These are phyloP conservation scores for Flammula alnicola DNA, from an alignment of 1,284 basidiomycete genomes.

Conservation along the genomic window DNA sequence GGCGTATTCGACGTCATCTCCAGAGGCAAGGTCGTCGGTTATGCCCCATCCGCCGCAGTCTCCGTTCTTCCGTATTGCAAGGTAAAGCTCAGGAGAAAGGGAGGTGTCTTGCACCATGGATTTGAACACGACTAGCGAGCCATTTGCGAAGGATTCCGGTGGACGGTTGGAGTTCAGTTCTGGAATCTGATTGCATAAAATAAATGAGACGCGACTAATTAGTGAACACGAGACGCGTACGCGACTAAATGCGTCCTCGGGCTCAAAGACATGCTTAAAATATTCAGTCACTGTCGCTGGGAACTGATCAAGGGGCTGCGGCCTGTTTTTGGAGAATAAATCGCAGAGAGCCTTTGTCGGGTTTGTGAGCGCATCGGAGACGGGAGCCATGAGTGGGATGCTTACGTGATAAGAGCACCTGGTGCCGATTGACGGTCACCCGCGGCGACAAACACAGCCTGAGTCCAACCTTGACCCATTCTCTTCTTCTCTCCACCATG, in stretches of 20 bases:
- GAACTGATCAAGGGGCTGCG: constrained; percentile 6
- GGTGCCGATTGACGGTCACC: constrained; percentile 37
- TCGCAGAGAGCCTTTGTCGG: constrained; percentile 52
- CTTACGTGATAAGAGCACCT: constrained; percentile 32
- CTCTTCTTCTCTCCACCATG: constrained; percentile 42
- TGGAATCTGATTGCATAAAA: constrained; percentile 52
- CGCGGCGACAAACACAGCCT: constrained; percentile 41
- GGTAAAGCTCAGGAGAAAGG: constrained; percentile 70
- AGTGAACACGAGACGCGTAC: constrained; percentile 6
- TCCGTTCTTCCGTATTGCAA: constrained; percentile 47
- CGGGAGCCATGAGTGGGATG: constrained; percentile 34
- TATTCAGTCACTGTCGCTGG: constrained; percentile 5
- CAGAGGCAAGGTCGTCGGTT: constrained; percentile 35
- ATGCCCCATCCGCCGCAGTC: constrained; percentile 75
- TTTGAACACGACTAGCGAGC: constrained; percentile 67
- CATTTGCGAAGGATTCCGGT: constrained; percentile 49
- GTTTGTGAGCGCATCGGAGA: constrained; percentile 44
- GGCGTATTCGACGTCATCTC: constrained; percentile 43
- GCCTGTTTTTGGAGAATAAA: constrained; percentile 38
- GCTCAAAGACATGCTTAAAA: constrained; percentile 2
- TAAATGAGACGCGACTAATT: constrained; percentile 8
- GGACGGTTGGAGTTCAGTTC: constrained; percentile 49
- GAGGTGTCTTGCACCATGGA: constrained; percentile 85
- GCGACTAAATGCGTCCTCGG: background rate
- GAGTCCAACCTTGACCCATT: too few relatives aligned